Conservation (phyloP, 805 yeast genomes). For the Candida rishiriensis region DNA sequence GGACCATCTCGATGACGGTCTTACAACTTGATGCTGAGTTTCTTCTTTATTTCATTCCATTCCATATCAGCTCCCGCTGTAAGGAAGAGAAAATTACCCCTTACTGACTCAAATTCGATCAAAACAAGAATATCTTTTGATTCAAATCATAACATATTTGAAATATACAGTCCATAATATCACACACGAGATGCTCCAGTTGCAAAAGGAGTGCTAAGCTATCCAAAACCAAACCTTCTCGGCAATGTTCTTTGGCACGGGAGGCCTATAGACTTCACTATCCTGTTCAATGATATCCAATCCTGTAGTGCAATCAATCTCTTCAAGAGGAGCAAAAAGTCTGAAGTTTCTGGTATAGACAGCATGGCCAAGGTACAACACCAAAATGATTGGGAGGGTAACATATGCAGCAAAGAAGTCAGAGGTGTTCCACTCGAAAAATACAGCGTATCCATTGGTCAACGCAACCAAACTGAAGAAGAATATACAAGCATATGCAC, state of each 20-base stretch:
- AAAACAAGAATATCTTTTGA: no score
- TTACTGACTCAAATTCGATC: no score
- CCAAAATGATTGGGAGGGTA: conserved; percentile 53
- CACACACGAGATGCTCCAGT: no score
- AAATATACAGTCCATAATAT: no score
- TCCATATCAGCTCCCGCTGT: no score
- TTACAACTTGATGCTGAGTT: no score
- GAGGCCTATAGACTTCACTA: conserved; percentile 34
- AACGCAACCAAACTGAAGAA: conserved; percentile 46
- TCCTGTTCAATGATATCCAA: conserved; percentile 56
- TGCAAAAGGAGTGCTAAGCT: conserved; percentile 1
- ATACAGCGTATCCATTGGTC: conserved; percentile 66
- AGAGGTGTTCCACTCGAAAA: conserved; percentile 48
- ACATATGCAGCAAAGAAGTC: conserved; percentile 72
- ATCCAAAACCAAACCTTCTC: conserved; percentile 47
- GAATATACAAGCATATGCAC: conserved; percentile 49
- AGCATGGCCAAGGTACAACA: conserved; percentile 57
- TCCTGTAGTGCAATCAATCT: conserved; percentile 59
- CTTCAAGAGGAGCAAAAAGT: conserved; percentile 48
- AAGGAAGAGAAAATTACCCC: no score
- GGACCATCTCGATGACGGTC: no score
- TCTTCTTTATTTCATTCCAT: no score
- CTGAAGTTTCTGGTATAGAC: conserved; percentile 39
- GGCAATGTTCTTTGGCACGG: conserved; percentile 35
- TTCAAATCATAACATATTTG: no score